Evolutionary conservation across 108 stramenopile species (phyloP), one percentile per base, ranked within the genome.

Genomic region (Fistulifera pelliculosa): DNA sequence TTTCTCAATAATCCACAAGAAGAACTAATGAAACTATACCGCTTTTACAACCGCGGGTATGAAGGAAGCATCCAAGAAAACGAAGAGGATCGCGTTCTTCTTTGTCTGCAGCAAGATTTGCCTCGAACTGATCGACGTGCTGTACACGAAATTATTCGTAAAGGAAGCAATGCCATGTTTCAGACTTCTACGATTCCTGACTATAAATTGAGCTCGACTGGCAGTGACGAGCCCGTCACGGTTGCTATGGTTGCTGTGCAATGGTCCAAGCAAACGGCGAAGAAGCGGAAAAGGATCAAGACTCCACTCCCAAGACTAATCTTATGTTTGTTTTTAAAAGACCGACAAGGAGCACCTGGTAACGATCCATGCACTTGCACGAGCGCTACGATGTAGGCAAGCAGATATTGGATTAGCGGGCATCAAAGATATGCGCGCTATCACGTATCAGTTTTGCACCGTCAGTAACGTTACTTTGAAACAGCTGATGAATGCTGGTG

Each of bases 401-500:
- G 31, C 65, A 15, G 90, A 87, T 52, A 74, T 92, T 54, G 84
- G 86, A 10, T 52, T 83, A 15, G 90, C 84, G 1, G 90, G 90
- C 0, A 88, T 83, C 43, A 87, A 87, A 59, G 90, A 92, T 56
- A 79, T 84, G 82, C 71, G 71, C 44, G 90, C 85, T n/a, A 53
- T 92, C 12, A 92, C 90, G 0, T 85, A 79, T 49, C 90, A 92
- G 38, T 92, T 85, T 63, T 76, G 81, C 41, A 86, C 90, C 0
- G 41, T 92, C 25, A 68, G 84, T 0, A 65, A 75, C 54, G 64
- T 69, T 24, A 52, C 47, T 19, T 25, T 43, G 1, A 13, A 31
- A 1, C 47, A 31, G 17, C 48, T 35, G 11, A 31, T 5, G 11
- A 49, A 21, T n/a, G 17, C n/a, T 6, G 24, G 5, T 5, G 47